Percentiles rank a stretch among this genome's conserved stretches.
Conservation (phyloP, 129 eudicot genomes). For the Artemisia tridentata region DNA sequence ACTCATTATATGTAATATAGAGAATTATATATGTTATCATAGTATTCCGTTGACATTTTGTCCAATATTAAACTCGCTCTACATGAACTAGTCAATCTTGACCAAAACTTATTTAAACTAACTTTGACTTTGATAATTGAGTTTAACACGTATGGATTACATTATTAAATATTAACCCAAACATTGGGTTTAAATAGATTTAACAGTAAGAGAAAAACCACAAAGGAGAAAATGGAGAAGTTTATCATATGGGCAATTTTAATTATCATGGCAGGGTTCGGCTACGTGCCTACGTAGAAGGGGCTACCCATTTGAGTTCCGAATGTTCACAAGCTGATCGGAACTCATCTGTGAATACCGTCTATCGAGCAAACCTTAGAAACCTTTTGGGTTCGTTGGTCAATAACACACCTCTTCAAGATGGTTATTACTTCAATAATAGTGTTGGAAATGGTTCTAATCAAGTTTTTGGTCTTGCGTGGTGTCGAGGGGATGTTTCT, state of each 20-base stretch:
- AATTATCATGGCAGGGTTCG: conserved; percentile 4
- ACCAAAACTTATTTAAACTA: conserved; percentile 14
- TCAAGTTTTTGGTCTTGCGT: conserved; percentile 22
- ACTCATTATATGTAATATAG: too few species aligned
- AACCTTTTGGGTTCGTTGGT: conserved; percentile 11
- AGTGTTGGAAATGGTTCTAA: conserved; percentile 25
- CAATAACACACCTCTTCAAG: conserved; percentile 14
- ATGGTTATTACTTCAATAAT: conserved; percentile 18
- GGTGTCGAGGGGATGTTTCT: conserved; percentile 35
- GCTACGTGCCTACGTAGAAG: conserved; percentile 14
- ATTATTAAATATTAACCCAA: neutral
- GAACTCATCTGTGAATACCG: conserved; percentile 19
- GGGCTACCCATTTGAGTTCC: neutral
- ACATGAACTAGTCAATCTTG: conserved; percentile 4
- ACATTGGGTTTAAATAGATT: neutral
- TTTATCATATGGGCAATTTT: conserved; percentile 9
- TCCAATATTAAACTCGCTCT: neutral
- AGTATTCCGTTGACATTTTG: neutral
- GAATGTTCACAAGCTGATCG: conserved; percentile 3
- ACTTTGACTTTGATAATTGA: conserved; percentile 19
- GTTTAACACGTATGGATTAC: conserved; percentile 23
- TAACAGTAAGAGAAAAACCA: neutral
- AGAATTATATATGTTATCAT: neutral
- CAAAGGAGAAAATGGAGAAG: conserved; percentile 20
- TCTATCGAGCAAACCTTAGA: conserved; percentile 21